A percentile compares a stretch with the other conserved stretches of the same genome.
Conservation (phyloP, 208 protist species). For the Wallacemonas sp. region DNA sequence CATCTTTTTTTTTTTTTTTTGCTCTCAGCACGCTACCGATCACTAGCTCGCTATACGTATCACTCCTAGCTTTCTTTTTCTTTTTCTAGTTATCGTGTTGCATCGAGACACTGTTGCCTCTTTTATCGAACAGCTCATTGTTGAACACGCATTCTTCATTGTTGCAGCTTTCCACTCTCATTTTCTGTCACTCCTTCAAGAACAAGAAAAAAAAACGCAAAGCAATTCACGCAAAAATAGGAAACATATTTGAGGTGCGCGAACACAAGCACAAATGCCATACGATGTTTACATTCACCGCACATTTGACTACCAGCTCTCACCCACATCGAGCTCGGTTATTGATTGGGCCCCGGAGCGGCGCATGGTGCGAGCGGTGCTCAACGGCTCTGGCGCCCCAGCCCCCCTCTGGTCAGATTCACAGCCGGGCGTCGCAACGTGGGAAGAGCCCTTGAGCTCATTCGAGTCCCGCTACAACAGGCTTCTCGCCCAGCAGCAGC, state of each 20-base stretch:
- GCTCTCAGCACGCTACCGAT: no score
- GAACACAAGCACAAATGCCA: slow-evolving; percentile 30
- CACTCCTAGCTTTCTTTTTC: no score
- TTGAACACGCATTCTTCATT: no score
- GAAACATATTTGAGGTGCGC: slow-evolving; percentile 15
- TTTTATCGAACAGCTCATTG: no score
- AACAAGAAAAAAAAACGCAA: neutral
- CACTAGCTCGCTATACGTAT: no score
- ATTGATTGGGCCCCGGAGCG: slow-evolving; percentile 65
- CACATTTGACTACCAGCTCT: slow-evolving; percentile 81
- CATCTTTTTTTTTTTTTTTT: no score
- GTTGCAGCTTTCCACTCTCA: no score
- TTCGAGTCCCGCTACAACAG: neutral
- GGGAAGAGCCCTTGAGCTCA: neutral
- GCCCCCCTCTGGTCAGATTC: neutral
- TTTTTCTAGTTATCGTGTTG: no score
- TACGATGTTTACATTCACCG: slow-evolving; percentile 64
- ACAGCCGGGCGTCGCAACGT: neutral
- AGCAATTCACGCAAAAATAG: neutral
- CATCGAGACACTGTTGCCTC: no score
- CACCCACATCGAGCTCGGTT: slow-evolving; percentile 42
- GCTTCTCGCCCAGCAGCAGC: slow-evolving; percentile 6
- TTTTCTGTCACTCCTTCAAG: slow-evolving; percentile 3
- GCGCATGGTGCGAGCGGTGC: slow-evolving; percentile 22
- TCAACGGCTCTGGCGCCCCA: slow-evolving; percentile 9